phyloP scores from a whole-genome alignment of 169 alveolate genomes.

The Plasmodium knowlesi region DNA sequence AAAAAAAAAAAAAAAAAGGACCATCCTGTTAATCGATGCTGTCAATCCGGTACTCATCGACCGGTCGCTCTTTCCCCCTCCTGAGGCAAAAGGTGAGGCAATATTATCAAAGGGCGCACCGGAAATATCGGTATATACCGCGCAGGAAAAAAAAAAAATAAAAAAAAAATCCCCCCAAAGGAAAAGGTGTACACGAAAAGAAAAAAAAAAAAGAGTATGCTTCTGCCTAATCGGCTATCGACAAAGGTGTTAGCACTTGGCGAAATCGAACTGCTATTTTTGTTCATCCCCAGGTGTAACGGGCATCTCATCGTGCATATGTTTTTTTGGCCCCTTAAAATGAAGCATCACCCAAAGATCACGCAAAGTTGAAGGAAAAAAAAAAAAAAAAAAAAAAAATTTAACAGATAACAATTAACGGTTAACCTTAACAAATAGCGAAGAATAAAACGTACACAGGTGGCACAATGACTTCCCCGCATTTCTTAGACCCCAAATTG shows the following conservation, averaged over 20 bases:
- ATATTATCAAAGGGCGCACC: background rate
- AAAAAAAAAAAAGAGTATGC: background rate
- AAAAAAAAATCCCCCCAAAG: background rate
- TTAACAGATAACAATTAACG: background rate
- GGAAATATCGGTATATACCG: background rate
- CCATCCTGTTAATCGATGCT: background rate
- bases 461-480: slow-evolving; percentile 23
- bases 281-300: background rate
- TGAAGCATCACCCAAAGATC: background rate
- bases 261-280: background rate
- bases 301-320: background rate
- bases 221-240: background rate
- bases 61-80: background rate
- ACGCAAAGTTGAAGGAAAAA: background rate
- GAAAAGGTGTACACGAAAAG: background rate
- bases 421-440: background rate
- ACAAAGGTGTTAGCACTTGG: background rate
- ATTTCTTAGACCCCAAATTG: slow-evolving; percentile 27
- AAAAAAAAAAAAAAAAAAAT: background rate
- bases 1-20: background rate
- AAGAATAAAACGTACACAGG: background rate
- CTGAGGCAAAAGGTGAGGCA: background rate
- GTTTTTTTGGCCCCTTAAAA: background rate
- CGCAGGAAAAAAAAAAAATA: background rate
- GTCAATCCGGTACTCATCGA: too few relatives aligned